Conservation (phyloP, 1,284 basidiomycete species). For the Papiliotrema fonsecae region DNA sequence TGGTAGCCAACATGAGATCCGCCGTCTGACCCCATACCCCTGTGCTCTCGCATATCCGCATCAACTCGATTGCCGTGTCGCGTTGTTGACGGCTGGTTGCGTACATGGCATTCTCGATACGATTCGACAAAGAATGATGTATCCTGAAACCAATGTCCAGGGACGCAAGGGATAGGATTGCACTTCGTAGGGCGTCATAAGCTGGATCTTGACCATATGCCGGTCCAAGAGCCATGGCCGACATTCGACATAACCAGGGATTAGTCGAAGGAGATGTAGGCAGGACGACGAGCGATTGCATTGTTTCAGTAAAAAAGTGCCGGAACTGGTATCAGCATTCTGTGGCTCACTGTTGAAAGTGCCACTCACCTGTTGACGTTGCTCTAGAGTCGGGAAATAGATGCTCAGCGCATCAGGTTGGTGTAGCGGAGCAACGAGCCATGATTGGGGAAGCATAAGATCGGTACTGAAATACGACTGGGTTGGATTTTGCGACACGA, state of each 20-base stretch:
- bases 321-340: conserved; percentile 8
- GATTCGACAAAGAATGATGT: background rate
- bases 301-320: conserved; percentile 20
- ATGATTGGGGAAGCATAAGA: background rate
- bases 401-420: conserved; percentile 12
- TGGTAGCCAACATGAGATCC: conserved; percentile 16
- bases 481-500: no score
- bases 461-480: no score
- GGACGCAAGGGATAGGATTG: conserved; percentile 19
- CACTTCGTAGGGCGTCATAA: conserved; percentile 18
- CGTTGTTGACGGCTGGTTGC: conserved; percentile 12
- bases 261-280: conserved; percentile 11
- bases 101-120: conserved; percentile 18
- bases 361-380: conserved; percentile 16
- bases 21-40: background rate
- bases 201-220: conserved; percentile 14
- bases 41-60: conserved; percentile 1
- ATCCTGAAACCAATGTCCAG: conserved; percentile 22
- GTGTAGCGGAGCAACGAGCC: background rate
- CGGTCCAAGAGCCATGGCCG: conserved; percentile 12
- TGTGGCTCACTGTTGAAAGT: background rate
- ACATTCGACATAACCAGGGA: conserved; percentile 16
- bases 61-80: conserved; percentile 7
- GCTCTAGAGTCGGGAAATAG: conserved; percentile 20
- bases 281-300: conserved; percentile 16